A percentile compares a stretch with the other conserved stretches of the same genome.
phyloP scores from a whole-genome alignment of 208 protist species.

The Porcisia deanei region DNA sequence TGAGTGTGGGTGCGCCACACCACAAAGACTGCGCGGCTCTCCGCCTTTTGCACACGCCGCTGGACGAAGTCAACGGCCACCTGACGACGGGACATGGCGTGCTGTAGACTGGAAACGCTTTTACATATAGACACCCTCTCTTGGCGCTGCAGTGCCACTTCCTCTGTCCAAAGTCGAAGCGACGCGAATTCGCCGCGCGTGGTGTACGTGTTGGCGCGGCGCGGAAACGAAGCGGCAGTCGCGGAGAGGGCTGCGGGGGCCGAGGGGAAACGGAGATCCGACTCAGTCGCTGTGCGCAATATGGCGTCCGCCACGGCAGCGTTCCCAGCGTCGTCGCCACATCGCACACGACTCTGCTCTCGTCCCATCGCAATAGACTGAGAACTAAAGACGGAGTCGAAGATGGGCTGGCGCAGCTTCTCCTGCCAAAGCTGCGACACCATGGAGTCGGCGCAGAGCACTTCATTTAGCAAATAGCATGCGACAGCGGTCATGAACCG shows the following conservation, averaged over 20 bases:
- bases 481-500: conserved; percentile 63
- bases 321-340: neutral
- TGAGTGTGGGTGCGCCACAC: conserved; percentile 53
- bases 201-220: conserved; percentile 39
- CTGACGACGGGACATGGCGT: conserved; percentile 43
- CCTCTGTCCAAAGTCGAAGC: conserved; percentile 69
- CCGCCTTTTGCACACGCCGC: conserved; percentile 35
- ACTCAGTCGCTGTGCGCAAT: conserved; percentile 3
- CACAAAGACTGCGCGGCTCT: conserved; percentile 36
- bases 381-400: conserved; percentile 73
- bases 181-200: conserved; percentile 42
- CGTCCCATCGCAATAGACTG: conserved; percentile 29
- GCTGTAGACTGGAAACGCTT: conserved; percentile 42
- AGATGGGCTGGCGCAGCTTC: conserved; percentile 54
- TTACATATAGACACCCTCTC: conserved; percentile 39
- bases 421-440: conserved; percentile 53
- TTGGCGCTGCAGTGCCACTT: conserved; percentile 36
- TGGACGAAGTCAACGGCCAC: conserved; percentile 55
- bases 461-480: conserved; percentile 77
- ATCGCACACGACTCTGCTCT: conserved; percentile 15
- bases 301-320: conserved; percentile 20
- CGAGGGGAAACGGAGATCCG: neutral
- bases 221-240: conserved; percentile 6
- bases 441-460: conserved; percentile 52
- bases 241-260: neutral